Evolutionary conservation across 257 asterid genomes (phyloP).

Genomic region (Cinchona pubescens): DNA sequence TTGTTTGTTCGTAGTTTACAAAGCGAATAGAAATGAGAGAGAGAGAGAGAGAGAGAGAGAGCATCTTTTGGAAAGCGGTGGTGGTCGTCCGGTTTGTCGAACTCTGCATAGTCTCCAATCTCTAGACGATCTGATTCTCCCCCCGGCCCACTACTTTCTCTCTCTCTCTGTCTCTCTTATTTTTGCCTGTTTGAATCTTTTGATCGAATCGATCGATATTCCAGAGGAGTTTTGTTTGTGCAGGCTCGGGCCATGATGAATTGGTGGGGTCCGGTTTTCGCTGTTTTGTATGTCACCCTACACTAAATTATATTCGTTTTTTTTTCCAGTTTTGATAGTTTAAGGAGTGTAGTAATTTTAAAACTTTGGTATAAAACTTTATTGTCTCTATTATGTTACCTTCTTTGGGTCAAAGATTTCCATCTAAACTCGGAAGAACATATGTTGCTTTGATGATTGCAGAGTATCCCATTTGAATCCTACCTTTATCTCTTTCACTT

Average conservation of each 20-base stretch:
- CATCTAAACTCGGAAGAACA: conserved; percentile 41
- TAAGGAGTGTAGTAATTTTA: conserved; percentile 15
- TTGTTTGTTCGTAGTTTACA: conserved; percentile 23
- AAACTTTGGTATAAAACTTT: conserved; percentile 26
- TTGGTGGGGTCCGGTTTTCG: conserved; percentile 6
- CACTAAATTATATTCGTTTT: not conserved
- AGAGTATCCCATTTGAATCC: conserved; percentile 50
- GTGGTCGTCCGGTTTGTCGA: conserved; percentile 71
- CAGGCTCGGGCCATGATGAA: conserved; percentile 5
- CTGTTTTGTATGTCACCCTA: conserved; percentile 7
- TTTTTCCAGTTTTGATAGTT: conserved; percentile 4
- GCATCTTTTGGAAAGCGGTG: conserved; percentile 86
- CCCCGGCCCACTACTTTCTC: not conserved
- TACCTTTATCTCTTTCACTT: conserved; percentile 26
- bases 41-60: conserved; percentile 24
- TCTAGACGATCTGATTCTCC: conserved; percentile 58
- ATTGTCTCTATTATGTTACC: conserved; percentile 47
- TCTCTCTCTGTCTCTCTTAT: conserved; percentile 21
- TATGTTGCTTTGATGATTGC: conserved; percentile 74
- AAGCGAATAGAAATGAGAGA: conserved; percentile 13
- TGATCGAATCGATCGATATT: conserved; percentile 56
- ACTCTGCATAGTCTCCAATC: conserved; percentile 50
- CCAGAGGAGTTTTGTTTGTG: conserved; percentile 41
- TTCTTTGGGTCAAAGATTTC: conserved; percentile 78
- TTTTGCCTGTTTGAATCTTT: conserved; percentile 42